A percentile compares a stretch with the other conserved stretches of the same genome.
phyloP scores from a whole-genome alignment of 2,329 filamentous ascomycete species.

The Penicillium sp. region DNA sequence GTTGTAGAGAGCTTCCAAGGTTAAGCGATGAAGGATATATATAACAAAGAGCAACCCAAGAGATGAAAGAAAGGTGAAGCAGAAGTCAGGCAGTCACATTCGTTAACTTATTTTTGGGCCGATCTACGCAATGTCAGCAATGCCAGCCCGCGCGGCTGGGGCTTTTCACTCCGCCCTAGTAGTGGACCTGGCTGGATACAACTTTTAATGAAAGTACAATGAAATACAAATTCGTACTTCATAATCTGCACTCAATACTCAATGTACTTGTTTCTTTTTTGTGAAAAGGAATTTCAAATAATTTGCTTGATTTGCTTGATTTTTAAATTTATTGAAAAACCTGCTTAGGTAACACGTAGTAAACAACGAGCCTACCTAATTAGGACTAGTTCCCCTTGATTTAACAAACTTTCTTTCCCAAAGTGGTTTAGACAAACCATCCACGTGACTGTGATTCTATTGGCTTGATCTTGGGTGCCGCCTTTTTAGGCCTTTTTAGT shows the following conservation, averaged over 20 bases:
- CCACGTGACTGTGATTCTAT: background rate
- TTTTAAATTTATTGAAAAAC: background rate
- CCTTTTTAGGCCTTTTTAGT: background rate
- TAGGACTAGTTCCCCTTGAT: background rate
- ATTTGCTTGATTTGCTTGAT: background rate
- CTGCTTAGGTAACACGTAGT: background rate
- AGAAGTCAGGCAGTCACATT: constrained; percentile 19
- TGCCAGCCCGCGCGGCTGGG: constrained; percentile 24
- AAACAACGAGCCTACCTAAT: background rate
- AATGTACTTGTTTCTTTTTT: no score
- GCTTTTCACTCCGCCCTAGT: constrained; percentile 8
- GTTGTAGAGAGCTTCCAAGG: background rate
- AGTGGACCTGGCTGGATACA: no score
- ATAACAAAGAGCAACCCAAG: background rate
- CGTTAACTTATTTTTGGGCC: constrained; percentile 24
- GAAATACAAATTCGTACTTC: background rate
- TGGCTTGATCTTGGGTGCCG: background rate
- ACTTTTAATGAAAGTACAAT: background rate
- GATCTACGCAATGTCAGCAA: constrained; percentile 22
- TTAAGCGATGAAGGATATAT: background rate
- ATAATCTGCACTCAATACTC: no score
- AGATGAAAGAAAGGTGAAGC: constrained; percentile 4
- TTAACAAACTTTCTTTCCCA: background rate
- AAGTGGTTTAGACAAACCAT: background rate
- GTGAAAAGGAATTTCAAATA: background rate